Evolutionary conservation across 805 yeast species (phyloP), one percentile per base, ranked within the genome.

Genomic region (Saccharomycopsis malanga): DNA sequence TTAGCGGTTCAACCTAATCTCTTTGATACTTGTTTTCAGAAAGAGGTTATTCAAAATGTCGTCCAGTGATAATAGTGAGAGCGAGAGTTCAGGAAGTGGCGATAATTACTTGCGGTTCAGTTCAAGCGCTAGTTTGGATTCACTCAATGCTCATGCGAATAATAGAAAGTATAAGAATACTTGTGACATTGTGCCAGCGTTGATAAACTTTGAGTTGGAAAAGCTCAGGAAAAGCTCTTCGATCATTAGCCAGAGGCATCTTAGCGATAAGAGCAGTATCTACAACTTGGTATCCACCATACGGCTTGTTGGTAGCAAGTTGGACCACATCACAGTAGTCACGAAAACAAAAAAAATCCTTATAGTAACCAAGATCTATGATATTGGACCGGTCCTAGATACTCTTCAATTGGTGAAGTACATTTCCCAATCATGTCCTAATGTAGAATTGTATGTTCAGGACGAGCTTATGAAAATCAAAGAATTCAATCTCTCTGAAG

Each of bases 401-500:
- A 59, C 66, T 2, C 46, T 48, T 10, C 36, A 41, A 24, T 51
- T 63, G 0, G 44, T 57, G 1, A 43, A 54, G 35, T 59, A 53
- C 49, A 37, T 62, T 2, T 39, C 62, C n/a, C 7, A 23, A 12
- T 7, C 24, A 15, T 25, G 34, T 20, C 39, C 39, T 10, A 78
- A 78, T 56, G 73, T 76, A 1, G 66, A 63, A 2, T 78, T 77
- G 1, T 59, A 87, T 25, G 55, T 67, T 5, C 68, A 64, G 36
- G 76, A 74, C 34, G 52, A 48, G 20, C 30, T 51, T 12, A 18
- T 48, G 36, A 42, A 46, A 15, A 52, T 59, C 17, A 54, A 53
- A 34, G 64, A 64, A 51, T 69, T 71, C 48, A 73, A 70, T 48
- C 60, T 71, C 47, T 72, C 69, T n/a, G 60, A 69, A 18, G 64